Conservation (phyloP, 2,329 filamentous ascomycete species). For the Bipolaris victoriae region DNA sequence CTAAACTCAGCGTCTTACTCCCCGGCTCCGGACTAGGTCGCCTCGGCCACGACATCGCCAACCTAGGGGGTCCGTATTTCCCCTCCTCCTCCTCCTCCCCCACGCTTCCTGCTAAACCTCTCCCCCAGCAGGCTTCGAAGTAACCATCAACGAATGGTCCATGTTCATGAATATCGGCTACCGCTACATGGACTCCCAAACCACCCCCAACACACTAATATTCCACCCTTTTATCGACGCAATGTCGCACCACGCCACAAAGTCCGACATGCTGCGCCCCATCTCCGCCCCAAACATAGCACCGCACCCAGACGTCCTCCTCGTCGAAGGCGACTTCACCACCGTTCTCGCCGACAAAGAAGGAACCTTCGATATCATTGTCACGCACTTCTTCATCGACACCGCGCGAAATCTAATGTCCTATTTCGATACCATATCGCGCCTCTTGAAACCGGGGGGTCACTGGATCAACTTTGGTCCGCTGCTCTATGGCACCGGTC, state of each 20-base stretch:
- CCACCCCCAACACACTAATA: constrained; percentile 27
- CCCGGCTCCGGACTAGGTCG: constrained; percentile 62
- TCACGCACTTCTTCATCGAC: constrained; percentile 67
- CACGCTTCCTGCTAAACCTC: not conserved
- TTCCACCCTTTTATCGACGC: constrained; percentile 62
- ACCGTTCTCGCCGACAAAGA: constrained; percentile 42
- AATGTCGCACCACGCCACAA: constrained; percentile 63
- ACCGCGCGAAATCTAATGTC: constrained; percentile 62
- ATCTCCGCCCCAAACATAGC: constrained; percentile 53
- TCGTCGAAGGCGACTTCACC: constrained; percentile 65
- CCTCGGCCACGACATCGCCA: constrained; percentile 59
- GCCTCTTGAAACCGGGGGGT: constrained; percentile 56
- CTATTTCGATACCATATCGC: constrained; percentile 62
- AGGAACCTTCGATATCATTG: constrained; percentile 55
- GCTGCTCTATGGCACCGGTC: constrained; percentile 61
- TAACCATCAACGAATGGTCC: constrained; percentile 64
- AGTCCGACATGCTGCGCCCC: constrained; percentile 55
- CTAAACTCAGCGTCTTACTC: constrained; percentile 52
- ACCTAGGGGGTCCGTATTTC: constrained; percentile 45
- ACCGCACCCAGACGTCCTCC: constrained; percentile 50
- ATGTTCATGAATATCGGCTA: constrained; percentile 64
- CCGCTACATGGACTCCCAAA: constrained; percentile 54
- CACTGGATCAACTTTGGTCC: constrained; percentile 65
- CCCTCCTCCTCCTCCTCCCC: fast-evolving
- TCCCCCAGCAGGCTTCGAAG: constrained; percentile 53